phyloP scores from a whole-genome alignment of 176 grass and related monocot genomes.

The Hordeum marinum region DNA sequence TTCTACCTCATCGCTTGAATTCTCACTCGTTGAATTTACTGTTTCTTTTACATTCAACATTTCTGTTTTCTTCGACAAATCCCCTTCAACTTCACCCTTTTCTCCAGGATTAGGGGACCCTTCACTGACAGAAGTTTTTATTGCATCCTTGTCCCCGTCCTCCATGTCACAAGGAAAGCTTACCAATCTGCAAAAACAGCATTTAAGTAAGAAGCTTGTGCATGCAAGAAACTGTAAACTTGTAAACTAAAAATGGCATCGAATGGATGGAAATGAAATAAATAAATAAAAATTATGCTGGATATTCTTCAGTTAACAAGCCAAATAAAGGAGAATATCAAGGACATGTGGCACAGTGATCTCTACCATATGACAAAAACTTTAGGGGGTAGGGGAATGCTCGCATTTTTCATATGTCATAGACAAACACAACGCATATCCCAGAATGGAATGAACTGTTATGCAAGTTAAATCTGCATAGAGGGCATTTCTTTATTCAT shows the following conservation, averaged over 20 bases:
- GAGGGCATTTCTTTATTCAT: neutral
- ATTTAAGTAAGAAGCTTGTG: neutral
- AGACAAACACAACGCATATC: neutral
- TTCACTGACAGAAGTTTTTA: neutral
- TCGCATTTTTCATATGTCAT: neutral
- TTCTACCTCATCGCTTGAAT: conserved; percentile 27
- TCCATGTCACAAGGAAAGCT: conserved; percentile 30
- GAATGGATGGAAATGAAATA: neutral
- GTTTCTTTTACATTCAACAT: conserved; percentile 30
- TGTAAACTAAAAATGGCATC: neutral
- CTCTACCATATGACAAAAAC: neutral
- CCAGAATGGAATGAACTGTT: neutral
- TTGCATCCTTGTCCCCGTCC: conserved; percentile 30
- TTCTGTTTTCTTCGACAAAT: conserved; percentile 41
- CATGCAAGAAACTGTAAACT: neutral
- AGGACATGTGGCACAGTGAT: neutral
- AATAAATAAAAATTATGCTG: neutral
- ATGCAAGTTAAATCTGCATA: neutral
- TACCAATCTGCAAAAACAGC: conserved; percentile 9
- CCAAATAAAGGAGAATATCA: neutral
- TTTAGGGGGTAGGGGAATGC: neutral
- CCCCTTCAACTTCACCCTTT: conserved; percentile 32
- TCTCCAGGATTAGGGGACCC: conserved; percentile 36
- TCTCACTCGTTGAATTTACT: conserved; percentile 17
- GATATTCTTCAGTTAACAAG: neutral